phyloP scores from a whole-genome alignment of 148 eudicot species.

The Polygonum aviculare region DNA sequence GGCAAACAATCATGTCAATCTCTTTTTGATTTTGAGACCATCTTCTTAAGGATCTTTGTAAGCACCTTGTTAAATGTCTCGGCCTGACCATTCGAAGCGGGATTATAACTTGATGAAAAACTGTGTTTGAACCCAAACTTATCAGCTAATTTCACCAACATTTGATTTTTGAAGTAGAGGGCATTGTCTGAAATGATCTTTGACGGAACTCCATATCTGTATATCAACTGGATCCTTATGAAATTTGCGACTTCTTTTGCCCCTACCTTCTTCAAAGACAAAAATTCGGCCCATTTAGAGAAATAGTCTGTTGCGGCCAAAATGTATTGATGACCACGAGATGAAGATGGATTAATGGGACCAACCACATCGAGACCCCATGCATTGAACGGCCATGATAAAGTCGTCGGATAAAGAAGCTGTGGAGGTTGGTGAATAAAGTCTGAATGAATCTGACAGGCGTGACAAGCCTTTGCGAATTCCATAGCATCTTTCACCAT shows the following conservation, averaged over 20 bases:
- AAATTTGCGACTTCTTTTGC: background rate
- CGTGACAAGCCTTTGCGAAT: background rate
- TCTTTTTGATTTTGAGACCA: background rate
- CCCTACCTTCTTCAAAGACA: background rate
- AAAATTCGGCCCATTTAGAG: background rate
- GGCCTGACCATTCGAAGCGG: background rate
- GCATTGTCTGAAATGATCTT: background rate
- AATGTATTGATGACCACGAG: background rate
- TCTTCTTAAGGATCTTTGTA: background rate
- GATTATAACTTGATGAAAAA: background rate
- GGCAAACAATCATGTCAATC: background rate
- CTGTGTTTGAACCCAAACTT: background rate
- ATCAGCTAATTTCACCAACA: background rate
- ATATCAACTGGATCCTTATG: background rate
- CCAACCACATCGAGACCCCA: background rate
- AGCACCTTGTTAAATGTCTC: background rate
- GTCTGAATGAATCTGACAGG: background rate
- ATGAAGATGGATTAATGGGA: background rate
- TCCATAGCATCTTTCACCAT: background rate
- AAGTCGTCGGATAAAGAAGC: background rate
- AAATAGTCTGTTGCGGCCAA: background rate
- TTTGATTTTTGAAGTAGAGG: background rate
- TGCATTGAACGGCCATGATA: background rate
- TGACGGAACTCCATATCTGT: background rate
- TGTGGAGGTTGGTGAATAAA: background rate